Conservation (phyloP, 768 basidiomycete species). For the Suillus americanus region DNA sequence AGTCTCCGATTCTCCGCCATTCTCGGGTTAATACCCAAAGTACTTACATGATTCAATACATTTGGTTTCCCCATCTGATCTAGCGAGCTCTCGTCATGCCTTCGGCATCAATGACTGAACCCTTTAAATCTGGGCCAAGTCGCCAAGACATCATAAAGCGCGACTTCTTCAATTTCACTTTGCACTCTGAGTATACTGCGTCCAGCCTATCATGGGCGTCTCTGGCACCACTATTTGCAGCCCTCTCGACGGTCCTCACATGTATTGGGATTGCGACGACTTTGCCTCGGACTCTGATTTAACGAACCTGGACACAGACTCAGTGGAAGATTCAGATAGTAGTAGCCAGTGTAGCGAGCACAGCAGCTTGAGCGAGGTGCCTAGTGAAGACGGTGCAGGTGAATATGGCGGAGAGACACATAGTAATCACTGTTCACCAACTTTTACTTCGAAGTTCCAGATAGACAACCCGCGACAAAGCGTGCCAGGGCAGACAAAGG, state of each 20-base stretch:
- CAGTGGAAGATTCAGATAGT: not conserved
- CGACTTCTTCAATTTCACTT: not conserved
- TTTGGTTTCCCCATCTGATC: not conserved
- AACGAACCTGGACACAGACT: not conserved
- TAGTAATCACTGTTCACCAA: not conserved
- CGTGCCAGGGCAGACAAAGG: not conserved
- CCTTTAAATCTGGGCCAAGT: not conserved
- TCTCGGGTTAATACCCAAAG: too few relatives aligned
- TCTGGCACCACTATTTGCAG: not conserved
- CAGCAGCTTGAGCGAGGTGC: not conserved
- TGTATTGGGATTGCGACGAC: not conserved
- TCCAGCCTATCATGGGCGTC: not conserved
- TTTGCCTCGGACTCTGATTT: not conserved
- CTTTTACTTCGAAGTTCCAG: not conserved
- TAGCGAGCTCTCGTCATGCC: not conserved
- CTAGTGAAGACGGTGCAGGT: not conserved
- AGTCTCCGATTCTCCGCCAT: too few relatives aligned
- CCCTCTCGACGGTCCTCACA: not conserved
- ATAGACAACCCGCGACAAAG: slow-evolving; percentile 1
- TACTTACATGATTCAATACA: too few relatives aligned
- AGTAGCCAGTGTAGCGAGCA: not conserved
- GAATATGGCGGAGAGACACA: not conserved
- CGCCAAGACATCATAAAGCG: too few relatives aligned
- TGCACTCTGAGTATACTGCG: not conserved
- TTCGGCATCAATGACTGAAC: not conserved